These are phyloP conservation scores for Tillandsia fasciculata DNA, from an alignment of 176 grass and related monocot genomes.

Conservation along the genomic window DNA sequence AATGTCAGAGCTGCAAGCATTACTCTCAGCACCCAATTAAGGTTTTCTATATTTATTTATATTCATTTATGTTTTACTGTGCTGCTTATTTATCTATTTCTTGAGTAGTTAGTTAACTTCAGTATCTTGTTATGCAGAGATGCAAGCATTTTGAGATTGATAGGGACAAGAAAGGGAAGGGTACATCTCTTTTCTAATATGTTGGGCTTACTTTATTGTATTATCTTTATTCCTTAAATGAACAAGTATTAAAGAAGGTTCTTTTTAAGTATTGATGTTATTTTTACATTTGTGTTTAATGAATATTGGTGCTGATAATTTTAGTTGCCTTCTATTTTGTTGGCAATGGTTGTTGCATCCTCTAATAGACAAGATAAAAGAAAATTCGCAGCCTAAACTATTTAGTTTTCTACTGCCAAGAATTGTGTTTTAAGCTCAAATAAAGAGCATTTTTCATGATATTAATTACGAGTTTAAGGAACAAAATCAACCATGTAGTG, in stretches of 20 bases:
- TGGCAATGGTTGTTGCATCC: not conserved
- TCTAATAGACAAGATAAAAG: not conserved
- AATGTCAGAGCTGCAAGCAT: slow-evolving; percentile 92
- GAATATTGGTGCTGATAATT: not conserved
- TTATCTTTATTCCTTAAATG: not conserved
- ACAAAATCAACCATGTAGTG: no score
- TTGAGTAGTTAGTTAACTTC: not conserved
- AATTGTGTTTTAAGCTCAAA: no score
- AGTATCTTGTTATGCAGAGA: slow-evolving; percentile 31
- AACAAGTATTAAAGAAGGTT: not conserved
- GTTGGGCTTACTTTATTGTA: not conserved
- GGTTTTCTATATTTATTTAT: slow-evolving; percentile 15
- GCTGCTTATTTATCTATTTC: not conserved
- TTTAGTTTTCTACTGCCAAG: no score
- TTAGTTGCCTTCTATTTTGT: not conserved
- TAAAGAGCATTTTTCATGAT: no score
- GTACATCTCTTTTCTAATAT: slow-evolving; percentile 82
- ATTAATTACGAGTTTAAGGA: no score
- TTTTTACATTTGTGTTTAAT: not conserved
- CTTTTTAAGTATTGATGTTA: not conserved
- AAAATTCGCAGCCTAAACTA: no score
- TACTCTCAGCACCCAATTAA: slow-evolving; percentile 73
- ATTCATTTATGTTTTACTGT: slow-evolving; percentile 6
- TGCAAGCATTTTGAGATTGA: slow-evolving; percentile 98
- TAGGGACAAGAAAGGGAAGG: slow-evolving; percentile 97